Base-by-base conservation (phyloP, 225 moss, liverwort and hornwort species). In the Bryoerythrophyllum caledonicum region DNA sequence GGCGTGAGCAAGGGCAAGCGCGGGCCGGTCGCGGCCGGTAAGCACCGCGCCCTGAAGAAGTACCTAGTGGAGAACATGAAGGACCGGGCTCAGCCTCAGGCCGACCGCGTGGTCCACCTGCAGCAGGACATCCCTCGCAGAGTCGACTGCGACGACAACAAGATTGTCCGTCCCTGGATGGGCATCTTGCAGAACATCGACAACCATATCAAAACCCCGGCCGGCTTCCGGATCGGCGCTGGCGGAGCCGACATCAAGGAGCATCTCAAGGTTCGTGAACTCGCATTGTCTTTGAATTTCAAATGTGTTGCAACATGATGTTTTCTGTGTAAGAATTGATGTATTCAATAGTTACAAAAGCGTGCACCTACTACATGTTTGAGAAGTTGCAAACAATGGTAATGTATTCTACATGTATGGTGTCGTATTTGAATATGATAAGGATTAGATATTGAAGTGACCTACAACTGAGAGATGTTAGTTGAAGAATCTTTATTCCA, bases 111-210 rank as follows among this genome's bases (percentile, higher is more conserved):
- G 9, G 62, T 91, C 15, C 82, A 84, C 52, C 67, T 88, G 65
- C 21, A 85, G 27, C 86, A 90, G 25, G 66, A 52, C 9, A 65
- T 85, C 17, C 87, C 90, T 7, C 20, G 30, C n/a, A 85, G 93
- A 74, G 37, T 76, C 27, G 85, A 88, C 9, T 84, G 49, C 13
- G 76, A 82, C 16, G 82, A 90, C 17, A 86, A 89, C 23, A 86
- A 89, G 67, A 73, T 82, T 1, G 93, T 95, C 4, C 79, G 74
- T 43, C 95, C 95, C 24, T 93, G 90, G 91, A 85, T 88, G 71
- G 88, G 88, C 3, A 82, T 95, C 11, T 34, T 95, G 54, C 86
- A 88, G 32, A 95, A 95, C 32, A 88, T 95, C 15, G 83, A 90
- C 56, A 92, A 89, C 59, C 53, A 6, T 5, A 73, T 41, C 16